Conservation (phyloP, 2,329 filamentous ascomycete genomes). For the Neospermospora avenae region DNA sequence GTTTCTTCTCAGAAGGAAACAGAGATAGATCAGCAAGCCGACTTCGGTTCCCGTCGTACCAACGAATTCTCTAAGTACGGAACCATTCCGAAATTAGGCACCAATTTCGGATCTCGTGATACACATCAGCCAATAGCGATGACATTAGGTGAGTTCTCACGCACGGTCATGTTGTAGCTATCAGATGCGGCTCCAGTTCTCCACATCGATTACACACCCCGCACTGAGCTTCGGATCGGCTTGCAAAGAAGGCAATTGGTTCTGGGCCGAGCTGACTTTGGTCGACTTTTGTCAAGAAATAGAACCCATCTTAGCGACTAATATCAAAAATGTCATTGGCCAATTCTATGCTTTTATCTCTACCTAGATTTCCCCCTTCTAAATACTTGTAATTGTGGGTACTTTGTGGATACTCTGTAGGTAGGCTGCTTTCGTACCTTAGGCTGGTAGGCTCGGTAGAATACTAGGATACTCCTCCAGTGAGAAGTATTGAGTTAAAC, state of each 20-base stretch:
- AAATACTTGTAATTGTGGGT: too few relatives aligned
- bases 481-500: too few relatives aligned
- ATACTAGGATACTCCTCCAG: too few relatives aligned
- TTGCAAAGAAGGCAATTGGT: slow-evolving; percentile 13
- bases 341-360: too few relatives aligned
- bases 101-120: not conserved
- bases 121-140: not conserved
- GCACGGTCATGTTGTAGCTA: not conserved
- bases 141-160: not conserved
- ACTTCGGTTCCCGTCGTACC: not conserved
- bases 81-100: not conserved
- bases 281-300: not conserved
- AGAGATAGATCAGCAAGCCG: not conserved
- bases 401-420: too few relatives aligned
- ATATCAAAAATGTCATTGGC: not conserved
- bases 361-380: too few relatives aligned
- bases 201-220: not conserved
- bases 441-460: too few relatives aligned
- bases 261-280: not conserved
- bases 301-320: too few relatives aligned
- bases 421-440: too few relatives aligned
- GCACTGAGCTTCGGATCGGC: slow-evolving; percentile 4
- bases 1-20: not conserved
- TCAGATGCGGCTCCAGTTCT: not conserved
- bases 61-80: not conserved